Percentiles rank a stretch among this genome's conserved stretches.
phyloP scores from a whole-genome alignment of 2,329 filamentous ascomycete species.

The Penicillium decumbens region DNA sequence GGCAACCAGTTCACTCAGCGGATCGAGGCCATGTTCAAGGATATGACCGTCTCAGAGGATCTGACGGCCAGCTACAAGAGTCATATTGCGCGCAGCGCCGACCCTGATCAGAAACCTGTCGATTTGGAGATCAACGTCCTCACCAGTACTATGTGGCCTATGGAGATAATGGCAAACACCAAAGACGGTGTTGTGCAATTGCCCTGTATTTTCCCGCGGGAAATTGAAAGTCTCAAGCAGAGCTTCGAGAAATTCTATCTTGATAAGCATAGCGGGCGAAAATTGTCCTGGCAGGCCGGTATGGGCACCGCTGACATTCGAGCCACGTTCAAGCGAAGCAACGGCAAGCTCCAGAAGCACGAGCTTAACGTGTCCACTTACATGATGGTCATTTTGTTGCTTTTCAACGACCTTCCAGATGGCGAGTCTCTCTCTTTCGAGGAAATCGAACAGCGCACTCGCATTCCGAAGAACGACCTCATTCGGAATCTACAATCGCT shows the following conservation, averaged over 20 bases:
- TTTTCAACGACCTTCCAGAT: constrained; percentile 73
- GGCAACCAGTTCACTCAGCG: constrained; percentile 91
- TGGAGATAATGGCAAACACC: constrained; percentile 70
- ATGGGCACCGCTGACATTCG: constrained; percentile 84
- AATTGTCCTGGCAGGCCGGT: constrained; percentile 73
- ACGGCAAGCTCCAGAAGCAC: constrained; percentile 70
- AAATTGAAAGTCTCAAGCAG: constrained; percentile 69
- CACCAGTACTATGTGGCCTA: constrained; percentile 91
- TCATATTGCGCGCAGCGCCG: constrained; percentile 58
- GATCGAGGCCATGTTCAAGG: constrained; percentile 96
- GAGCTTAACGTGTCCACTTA: constrained; percentile 91
- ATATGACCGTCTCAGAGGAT: constrained; percentile 83
- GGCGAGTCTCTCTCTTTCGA: constrained; percentile 57
- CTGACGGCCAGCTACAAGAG: constrained; percentile 71
- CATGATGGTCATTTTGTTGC: constrained; percentile 79
- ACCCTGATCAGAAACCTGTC: constrained; percentile 57
- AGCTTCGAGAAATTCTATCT: constrained; percentile 89
- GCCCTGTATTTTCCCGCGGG: constrained; percentile 66
- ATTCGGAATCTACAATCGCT: constrained; percentile 74
- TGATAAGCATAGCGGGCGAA: constrained; percentile 78
- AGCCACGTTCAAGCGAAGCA: constrained; percentile 67
- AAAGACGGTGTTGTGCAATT: constrained; percentile 47
- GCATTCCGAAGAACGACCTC: constrained; percentile 70
- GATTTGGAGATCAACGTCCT: constrained; percentile 82
- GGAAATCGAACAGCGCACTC: constrained; percentile 77